Conservation (phyloP, 1,284 basidiomycete species). For the Sanguinoderma infundibulare region DNA sequence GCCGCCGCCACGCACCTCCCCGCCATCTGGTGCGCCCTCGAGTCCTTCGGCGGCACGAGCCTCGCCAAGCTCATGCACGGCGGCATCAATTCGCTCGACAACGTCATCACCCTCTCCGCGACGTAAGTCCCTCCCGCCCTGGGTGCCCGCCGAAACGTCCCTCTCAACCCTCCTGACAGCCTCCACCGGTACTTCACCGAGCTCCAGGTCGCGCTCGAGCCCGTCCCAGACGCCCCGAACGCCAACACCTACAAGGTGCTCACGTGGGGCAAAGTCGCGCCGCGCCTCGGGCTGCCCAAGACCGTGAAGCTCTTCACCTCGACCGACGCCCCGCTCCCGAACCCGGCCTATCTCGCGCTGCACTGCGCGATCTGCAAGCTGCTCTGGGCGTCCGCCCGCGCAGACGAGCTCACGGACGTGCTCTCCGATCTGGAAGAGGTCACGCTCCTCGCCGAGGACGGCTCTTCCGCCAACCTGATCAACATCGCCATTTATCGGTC, state of each 20-base stretch:
- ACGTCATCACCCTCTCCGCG: conserved; percentile 24
- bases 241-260: conserved; percentile 19
- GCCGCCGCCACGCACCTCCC: conserved; percentile 19
- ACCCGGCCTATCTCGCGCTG: conserved; percentile 21
- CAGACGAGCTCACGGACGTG: conserved; percentile 23
- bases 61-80: conserved; percentile 21
- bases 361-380: conserved; percentile 22
- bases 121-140: conserved; percentile 11
- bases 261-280: conserved; percentile 25
- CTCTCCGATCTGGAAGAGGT: conserved; percentile 23
- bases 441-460: conserved; percentile 21
- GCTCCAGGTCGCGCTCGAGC: conserved; percentile 22
- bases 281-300: conserved; percentile 23
- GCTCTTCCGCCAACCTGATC: conserved; percentile 22
- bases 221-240: conserved; percentile 11
- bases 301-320: conserved; percentile 18
- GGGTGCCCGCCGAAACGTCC: background rate
- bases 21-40: conserved; percentile 22
- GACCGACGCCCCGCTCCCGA: conserved; percentile 13
- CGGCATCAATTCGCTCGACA: conserved; percentile 23
- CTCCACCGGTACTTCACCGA: conserved; percentile 25
- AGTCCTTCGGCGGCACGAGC: conserved; percentile 19
- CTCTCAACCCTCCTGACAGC: background rate
- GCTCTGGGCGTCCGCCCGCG: conserved; percentile 21
- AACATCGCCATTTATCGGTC: conserved; percentile 24